Percentiles rank a stretch among this genome's conserved stretches.
phyloP scores from a whole-genome alignment of 768 basidiomycete genomes.

The Candolleomyces aberdarensis region DNA sequence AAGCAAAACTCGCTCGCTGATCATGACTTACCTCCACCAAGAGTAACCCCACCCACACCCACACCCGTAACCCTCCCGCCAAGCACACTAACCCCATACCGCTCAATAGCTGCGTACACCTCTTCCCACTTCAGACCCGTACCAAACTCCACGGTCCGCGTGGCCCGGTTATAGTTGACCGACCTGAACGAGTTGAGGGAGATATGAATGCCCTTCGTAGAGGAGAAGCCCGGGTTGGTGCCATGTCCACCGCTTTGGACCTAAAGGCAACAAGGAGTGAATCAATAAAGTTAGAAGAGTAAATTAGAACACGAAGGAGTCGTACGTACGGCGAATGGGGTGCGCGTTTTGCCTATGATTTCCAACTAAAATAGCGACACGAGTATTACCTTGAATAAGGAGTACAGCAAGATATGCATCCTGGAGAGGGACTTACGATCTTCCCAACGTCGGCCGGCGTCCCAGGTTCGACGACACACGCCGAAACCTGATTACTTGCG shows the following conservation, averaged over 20 bases:
- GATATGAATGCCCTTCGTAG: constrained; percentile 59
- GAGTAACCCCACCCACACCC: constrained; percentile 55
- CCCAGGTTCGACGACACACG: too few species aligned
- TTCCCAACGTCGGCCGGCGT: too few species aligned
- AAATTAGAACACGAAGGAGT: too few species aligned
- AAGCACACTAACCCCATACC: constrained; percentile 48
- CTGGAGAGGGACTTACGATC: too few species aligned
- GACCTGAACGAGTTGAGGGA: constrained; percentile 47
- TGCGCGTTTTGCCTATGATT: too few species aligned
- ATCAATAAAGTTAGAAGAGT: too few species aligned
- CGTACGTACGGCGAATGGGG: too few species aligned
- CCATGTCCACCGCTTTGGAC: constrained; percentile 65
- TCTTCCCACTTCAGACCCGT: constrained; percentile 61
- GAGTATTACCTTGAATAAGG: too few species aligned
- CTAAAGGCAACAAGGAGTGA: constrained; percentile 21
- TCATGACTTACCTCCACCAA: constrained; percentile 47
- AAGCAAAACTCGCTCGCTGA: constrained; percentile 16
- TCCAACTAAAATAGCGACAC: too few species aligned
- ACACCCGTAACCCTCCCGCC: constrained; percentile 58
- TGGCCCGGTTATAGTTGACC: constrained; percentile 36
- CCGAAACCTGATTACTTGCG: too few species aligned
- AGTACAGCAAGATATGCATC: too few species aligned
- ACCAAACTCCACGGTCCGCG: constrained; percentile 40
- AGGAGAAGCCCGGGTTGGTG: constrained; percentile 54
- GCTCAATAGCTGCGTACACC: constrained; percentile 50